Base-by-base conservation (phyloP, 345 rosid species). In the Jatropha curcas region DNA sequence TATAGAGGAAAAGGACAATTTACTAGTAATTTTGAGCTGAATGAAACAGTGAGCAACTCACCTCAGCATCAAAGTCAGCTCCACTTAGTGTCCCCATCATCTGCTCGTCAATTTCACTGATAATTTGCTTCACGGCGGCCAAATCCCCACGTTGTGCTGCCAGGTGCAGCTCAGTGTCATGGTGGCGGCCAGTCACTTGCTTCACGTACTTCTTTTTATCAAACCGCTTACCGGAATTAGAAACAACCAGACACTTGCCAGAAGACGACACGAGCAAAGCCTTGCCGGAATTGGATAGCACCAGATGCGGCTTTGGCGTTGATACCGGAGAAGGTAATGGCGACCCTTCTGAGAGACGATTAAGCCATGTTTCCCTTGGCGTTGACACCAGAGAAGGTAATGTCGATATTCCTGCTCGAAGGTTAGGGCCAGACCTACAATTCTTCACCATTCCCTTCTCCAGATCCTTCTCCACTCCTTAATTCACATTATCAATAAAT, bases 121-220 rank as follows among this genome's bases (percentile, higher is more conserved):
- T 76, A 71, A 92, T 91, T 73, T 86, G 90, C 76, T 67, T 79
- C 50, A 95, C 85, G 4, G 90, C 77, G 16, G 68, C 88, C 73
- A 88, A 70, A 75, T 92, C 98, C 41, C 94, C 97, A 4, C 93
- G 87, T 63, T 88, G 91, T 5, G 97, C 97, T 2, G 97, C 98
- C 77, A 92, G 74, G 79, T 95, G 98, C 61, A 95, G 86, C 88
- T 92, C 98, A 19, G 98, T 95, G 83, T 95, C 97, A 78, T 95
- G 88, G 80, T 86, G 92, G 62, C 93, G 96, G 27, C 99, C 99
- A 0, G 97, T 95, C 71, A 92, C 98, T 74, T 92, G 99, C 86
- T 90, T 91, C 72, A 92, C 94, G 25, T 92, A 95, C 87, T 90
- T 92, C 85, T 88, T 95, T 73, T 78, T 89, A 76, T 95, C 99